Percentiles rank a stretch among this genome's conserved stretches.
Evolutionary conservation across 306 rosid genomes (phyloP).

Genomic region (Boehmeria nivea): DNA sequence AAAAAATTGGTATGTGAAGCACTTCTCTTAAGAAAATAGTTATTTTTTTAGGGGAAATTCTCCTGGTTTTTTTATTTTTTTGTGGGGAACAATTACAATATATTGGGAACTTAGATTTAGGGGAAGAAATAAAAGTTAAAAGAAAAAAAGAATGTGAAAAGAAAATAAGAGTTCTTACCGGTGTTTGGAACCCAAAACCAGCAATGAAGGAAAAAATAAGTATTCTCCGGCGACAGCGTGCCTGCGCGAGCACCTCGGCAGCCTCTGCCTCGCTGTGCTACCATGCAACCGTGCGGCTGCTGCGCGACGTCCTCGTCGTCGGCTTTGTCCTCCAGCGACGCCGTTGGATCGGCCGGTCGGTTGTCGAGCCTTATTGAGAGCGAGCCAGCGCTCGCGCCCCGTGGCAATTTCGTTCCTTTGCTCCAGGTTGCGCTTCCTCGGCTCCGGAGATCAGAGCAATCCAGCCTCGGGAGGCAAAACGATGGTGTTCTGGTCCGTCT

Average conservation of each 20-base stretch:
- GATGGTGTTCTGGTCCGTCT: conserved; percentile 74
- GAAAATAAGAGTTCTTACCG: no score
- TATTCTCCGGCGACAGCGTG: conserved; percentile 69
- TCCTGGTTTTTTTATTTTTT: no score
- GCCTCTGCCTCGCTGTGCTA: conserved; percentile 88
- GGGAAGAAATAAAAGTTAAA: no score
- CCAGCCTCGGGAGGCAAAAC: conserved; percentile 35
- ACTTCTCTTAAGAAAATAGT: no score
- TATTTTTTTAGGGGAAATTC: no score
- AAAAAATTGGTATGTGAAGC: no score
- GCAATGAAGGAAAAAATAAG: no score
- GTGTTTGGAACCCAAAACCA: no score
- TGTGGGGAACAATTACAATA: no score
- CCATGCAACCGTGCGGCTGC: conserved; percentile 80
- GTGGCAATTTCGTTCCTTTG: conserved; percentile 79
- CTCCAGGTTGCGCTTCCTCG: conserved; percentile 63
- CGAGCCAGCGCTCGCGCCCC: conserved; percentile 82
- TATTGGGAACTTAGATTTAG: no score
- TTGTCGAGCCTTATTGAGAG: conserved; percentile 51
- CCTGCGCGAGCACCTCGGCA: conserved; percentile 76
- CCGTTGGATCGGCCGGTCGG: conserved; percentile 34
- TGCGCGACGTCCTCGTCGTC: conserved; percentile 35
- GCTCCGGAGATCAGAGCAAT: conserved; percentile 20
- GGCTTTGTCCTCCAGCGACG: conserved; percentile 40
- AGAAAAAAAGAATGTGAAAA: no score